Conservation (phyloP, 129 eudicot species). For the Flaveria brownii region DNA sequence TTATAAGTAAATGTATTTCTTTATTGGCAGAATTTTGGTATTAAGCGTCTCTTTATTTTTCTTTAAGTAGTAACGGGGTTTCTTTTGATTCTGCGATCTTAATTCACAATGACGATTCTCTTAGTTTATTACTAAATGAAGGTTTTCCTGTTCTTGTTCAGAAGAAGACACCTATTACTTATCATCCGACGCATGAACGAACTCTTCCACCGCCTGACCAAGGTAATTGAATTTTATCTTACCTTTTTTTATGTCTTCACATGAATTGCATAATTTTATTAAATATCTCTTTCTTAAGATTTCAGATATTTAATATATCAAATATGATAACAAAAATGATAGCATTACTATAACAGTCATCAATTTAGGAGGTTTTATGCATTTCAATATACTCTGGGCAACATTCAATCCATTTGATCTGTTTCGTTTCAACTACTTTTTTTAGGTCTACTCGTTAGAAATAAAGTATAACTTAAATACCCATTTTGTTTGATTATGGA, state of each 20-base stretch:
- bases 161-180: constrained; percentile 75
- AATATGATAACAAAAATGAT: not conserved
- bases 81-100: not conserved
- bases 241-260: not conserved
- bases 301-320: not conserved
- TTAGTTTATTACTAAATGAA: not conserved
- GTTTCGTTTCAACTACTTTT: not conserved
- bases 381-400: not conserved
- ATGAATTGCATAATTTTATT: not conserved
- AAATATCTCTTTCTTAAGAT: not conserved
- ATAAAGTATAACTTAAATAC: not conserved
- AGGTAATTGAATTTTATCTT: constrained; percentile 46
- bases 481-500: too few species aligned
- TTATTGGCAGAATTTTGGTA: not conserved
- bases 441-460: not conserved
- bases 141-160: constrained; percentile 24
- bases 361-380: not conserved
- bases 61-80: not conserved
- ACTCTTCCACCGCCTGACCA: constrained; percentile 90
- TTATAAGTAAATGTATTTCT: not conserved
- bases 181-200: constrained; percentile 87
- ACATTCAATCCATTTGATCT: not conserved
- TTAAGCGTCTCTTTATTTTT: not conserved
- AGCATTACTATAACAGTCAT: not conserved
- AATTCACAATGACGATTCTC: not conserved